Evolutionary conservation across 352 stramenopile genomes (phyloP), one percentile per base, ranked within the genome.

Genomic region (Globisporangium alternatum): DNA sequence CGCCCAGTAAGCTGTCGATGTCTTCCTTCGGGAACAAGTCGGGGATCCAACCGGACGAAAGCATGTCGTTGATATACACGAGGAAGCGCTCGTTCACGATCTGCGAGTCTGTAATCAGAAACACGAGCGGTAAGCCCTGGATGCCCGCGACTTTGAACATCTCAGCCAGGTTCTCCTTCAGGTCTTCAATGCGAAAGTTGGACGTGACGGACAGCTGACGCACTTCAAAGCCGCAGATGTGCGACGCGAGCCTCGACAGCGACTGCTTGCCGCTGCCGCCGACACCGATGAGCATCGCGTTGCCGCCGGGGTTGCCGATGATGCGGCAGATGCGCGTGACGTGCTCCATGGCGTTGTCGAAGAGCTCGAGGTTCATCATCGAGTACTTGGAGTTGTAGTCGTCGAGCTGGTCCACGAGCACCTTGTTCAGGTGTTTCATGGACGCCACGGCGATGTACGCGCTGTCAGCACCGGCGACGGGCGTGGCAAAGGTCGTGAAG

Each of bases 31-130:
- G 80, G 76, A 99, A 99, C 13, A 99, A 77, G 72, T 99, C 97
- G 5, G 94, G 91, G 61, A 99, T 98, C 96, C 96, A 99, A 5
- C 97, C 97, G 8, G 74, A 83, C 30, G 90, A 96, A 7, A 99
- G 80, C 73, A 99, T 98, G 45, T 98, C 94, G 78, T 99, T 99
- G 68, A 99, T 99, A 73, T 98, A 99, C 44, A 99, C 97, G 4
- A 99, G 87, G 76, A 99, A 99, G 17, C 95, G 81, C 59, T 99
- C 96, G 69, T 99, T 97, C 41, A 99, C 94, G 71, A 99, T 99
- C 76, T 99, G 96, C 41, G 96, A 97, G 76, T 99, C 97, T 0
- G 96, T 99, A 64, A 99, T 98, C 17, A 99, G 76, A 68, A 99
- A 99, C 19, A 99, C 88, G 25, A 98, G 89, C 12, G 88, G 94